These are phyloP conservation scores for Cicer bijugum DNA, from an alignment of 306 rosid genomes.

Conservation along the genomic window DNA sequence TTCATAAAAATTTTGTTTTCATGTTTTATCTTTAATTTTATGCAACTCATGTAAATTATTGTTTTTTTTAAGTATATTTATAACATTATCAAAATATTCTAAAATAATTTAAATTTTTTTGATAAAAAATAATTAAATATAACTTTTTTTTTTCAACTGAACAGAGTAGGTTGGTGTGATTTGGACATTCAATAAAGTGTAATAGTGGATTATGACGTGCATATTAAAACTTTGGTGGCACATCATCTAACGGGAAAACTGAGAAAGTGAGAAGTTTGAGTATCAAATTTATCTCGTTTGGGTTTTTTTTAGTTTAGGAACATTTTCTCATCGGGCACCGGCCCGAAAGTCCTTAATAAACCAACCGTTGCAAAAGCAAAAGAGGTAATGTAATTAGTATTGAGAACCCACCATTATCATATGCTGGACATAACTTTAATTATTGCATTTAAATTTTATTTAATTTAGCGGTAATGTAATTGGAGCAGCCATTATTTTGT, in stretches of 20 bases:
- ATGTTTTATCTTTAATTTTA: no score
- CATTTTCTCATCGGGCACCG: conserved; percentile 15
- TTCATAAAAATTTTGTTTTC: no score
- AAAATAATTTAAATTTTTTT: no score
- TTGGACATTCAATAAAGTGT: not conserved
- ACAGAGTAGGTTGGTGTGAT: no score
- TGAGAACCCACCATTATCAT: conserved; percentile 45
- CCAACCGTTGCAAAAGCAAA: conserved; percentile 45
- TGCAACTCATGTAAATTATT: no score
- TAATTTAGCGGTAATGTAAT: conserved; percentile 43
- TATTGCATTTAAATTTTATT: conserved; percentile 6
- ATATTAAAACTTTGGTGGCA: conserved; percentile 19
- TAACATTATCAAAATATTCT: no score
- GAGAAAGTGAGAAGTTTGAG: not conserved
- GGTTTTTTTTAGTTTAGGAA: conserved; percentile 9
- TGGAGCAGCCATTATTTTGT: conserved; percentile 50
- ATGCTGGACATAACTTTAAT: conserved; percentile 28
- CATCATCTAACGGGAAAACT: conserved; percentile 23
- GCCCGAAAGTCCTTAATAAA: conserved; percentile 7
- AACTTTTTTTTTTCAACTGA: no score
- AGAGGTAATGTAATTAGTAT: conserved; percentile 42
- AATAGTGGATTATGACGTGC: not conserved
- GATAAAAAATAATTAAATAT: no score
- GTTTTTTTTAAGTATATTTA: no score
- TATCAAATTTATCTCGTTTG: no score